phyloP scores from a whole-genome alignment of 179 eudicot species.

The Carnegiea gigantea region DNA sequence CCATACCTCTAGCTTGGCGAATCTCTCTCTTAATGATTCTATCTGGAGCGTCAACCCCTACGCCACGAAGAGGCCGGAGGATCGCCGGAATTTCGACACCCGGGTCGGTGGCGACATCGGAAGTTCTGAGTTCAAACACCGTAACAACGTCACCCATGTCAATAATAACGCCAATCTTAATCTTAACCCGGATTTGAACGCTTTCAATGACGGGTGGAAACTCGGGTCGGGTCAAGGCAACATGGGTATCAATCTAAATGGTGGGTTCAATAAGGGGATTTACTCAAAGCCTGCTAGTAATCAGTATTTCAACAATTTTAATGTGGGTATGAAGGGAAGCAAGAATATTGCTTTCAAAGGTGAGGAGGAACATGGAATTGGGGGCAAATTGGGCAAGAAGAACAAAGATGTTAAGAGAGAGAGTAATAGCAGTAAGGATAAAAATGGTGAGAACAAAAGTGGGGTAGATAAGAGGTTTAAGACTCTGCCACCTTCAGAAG shows the following conservation, averaged over 20 bases:
- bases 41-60: constrained; percentile 70
- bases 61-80: constrained; percentile 50
- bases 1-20: constrained; percentile 55
- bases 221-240: constrained; percentile 32
- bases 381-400: constrained; percentile 59
- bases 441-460: constrained; percentile 36
- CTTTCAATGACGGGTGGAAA: constrained; percentile 58
- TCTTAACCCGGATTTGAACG: constrained; percentile 38
- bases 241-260: constrained; percentile 40
- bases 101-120: constrained; percentile 52
- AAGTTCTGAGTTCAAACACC: constrained; percentile 16
- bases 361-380: constrained; percentile 32
- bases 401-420: constrained; percentile 50
- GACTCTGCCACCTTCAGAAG: constrained; percentile 86
- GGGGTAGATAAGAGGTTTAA: constrained; percentile 91
- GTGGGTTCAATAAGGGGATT: constrained; percentile 86
- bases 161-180: constrained; percentile 6
- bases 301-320: constrained; percentile 32
- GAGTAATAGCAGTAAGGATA: constrained; percentile 26
- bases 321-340: constrained; percentile 36
- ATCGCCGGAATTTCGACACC: constrained; percentile 73
- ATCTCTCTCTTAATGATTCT: constrained; percentile 80
- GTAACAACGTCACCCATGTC: constrained; percentile 20
- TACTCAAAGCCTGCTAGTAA: constrained; percentile 55
- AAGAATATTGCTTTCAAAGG: constrained; percentile 43